These are phyloP conservation scores for Solanum chilense DNA, from an alignment of 257 asterid species.

Conservation along the genomic window DNA sequence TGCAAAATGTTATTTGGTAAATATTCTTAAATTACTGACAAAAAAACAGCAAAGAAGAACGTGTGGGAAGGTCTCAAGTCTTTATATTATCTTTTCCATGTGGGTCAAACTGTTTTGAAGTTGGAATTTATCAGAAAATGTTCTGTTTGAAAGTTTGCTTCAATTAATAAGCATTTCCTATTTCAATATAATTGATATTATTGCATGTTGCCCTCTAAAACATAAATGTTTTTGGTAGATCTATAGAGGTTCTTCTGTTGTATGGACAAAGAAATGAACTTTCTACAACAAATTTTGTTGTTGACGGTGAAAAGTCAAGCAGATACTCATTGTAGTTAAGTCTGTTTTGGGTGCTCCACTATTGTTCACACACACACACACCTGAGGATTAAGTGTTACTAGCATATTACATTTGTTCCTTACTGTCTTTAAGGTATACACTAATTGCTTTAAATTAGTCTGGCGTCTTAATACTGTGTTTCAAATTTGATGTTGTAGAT, in stretches of 20 bases:
- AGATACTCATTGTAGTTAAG: background rate
- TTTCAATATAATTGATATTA: background rate
- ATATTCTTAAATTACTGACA: background rate
- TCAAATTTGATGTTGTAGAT: background rate
- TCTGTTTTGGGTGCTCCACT: background rate
- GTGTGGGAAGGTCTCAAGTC: background rate
- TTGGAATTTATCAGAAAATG: background rate
- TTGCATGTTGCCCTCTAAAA: background rate
- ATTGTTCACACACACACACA: background rate
- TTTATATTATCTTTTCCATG: background rate
- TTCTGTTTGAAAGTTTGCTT: background rate
- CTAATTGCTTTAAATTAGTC: background rate
- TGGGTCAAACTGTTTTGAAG: background rate
- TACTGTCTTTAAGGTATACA: background rate
- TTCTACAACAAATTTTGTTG: background rate
- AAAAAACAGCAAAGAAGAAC: background rate
- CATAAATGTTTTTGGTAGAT: background rate
- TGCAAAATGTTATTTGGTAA: background rate
- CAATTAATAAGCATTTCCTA: background rate
- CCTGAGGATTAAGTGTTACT: background rate
- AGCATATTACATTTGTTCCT: background rate
- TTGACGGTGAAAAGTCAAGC: background rate
- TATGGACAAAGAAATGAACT: background rate
- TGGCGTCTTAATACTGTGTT: background rate
- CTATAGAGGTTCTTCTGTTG: background rate